Evolutionary conservation across 371 early-diverging fungal genomes (phyloP).

Genomic region (Funneliformis caledonium): DNA sequence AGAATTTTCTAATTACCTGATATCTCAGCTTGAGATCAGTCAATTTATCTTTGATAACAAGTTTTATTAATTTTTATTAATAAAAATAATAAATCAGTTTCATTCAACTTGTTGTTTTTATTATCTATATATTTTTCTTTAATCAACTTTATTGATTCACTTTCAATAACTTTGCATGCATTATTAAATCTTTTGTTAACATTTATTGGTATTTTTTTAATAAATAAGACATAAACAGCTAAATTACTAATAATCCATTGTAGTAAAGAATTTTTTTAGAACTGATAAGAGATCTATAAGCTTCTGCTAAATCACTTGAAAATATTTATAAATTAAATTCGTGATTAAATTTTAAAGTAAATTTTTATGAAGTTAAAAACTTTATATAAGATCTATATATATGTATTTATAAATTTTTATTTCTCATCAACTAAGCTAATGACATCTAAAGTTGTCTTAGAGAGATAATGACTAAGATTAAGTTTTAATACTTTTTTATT

Average conservation of each 20-base stretch:
- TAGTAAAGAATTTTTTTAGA: neutral
- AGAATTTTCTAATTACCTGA: no score
- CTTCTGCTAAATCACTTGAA: constrained; percentile 2
- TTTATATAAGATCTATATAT: neutral
- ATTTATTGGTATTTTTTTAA: constrained; percentile 15
- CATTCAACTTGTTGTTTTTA: no score
- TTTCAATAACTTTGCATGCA: no score
- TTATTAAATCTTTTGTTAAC: no score
- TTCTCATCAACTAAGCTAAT: constrained; percentile 49
- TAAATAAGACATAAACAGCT: neutral
- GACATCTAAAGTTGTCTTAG: no score
- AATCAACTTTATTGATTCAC: no score
- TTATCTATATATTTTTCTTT: no score
- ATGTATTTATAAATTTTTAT: no score
- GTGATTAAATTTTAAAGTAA: no score
- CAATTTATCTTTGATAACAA: neutral
- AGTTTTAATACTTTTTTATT: constrained; percentile 41
- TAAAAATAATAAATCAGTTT: no score
- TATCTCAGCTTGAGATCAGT: neutral
- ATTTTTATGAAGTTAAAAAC: neutral
- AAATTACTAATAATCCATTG: neutral
- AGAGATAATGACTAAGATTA: constrained; percentile 49
- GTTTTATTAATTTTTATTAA: neutral
- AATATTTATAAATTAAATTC: constrained; percentile 1
- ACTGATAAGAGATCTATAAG: neutral